Percentiles rank a stretch among this genome's conserved stretches.
These are phyloP conservation scores for Straminergon stramineum DNA, from an alignment of 225 moss, liverwort and hornwort species.

Conservation along the genomic window DNA sequence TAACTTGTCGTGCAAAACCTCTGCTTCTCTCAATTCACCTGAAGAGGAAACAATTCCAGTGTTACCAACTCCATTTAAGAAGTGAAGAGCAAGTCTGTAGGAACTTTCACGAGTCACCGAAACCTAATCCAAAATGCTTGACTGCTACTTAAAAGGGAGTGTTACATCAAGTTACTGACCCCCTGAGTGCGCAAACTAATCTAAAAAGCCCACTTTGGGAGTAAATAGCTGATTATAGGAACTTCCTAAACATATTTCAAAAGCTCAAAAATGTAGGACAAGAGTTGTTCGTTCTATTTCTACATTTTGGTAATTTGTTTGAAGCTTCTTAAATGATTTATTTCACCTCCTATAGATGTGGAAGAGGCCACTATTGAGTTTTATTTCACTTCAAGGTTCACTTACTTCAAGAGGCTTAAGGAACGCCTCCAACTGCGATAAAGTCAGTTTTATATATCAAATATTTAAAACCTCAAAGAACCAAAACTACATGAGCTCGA, in stretches of 20 bases:
- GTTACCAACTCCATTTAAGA: background rate
- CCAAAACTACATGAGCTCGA: background rate
- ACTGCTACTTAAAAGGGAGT: background rate
- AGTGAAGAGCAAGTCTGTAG: background rate
- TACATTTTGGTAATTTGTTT: background rate
- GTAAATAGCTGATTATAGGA: background rate
- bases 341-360: background rate
- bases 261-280: background rate
- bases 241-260: background rate
- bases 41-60: background rate
- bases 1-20: slow-evolving; percentile 41
- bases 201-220: too few species aligned
- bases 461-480: background rate
- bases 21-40: slow-evolving; percentile 73
- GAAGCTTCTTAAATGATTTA: background rate
- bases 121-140: background rate
- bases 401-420: background rate
- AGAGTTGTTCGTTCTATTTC: background rate
- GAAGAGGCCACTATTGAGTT: background rate
- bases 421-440: background rate
- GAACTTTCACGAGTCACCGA: background rate
- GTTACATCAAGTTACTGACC: background rate
- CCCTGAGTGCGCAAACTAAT: background rate
- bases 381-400: background rate
- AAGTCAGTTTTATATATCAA: background rate